phyloP scores from a whole-genome alignment of 257 asterid genomes.

The Solanum neorickii region DNA sequence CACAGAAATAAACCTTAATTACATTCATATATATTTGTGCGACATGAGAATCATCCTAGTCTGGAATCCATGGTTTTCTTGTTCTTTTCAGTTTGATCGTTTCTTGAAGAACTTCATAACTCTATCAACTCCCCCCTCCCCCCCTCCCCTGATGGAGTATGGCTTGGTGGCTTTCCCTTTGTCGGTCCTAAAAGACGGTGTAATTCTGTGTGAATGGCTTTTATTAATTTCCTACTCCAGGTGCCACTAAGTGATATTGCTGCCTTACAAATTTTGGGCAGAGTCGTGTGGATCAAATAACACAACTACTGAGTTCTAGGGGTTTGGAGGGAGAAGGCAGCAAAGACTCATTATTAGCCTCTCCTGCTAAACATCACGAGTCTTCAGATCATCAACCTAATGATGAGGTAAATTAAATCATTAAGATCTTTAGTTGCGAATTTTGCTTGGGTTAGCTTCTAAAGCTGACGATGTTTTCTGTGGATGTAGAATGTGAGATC shows the following conservation, averaged over 20 bases:
- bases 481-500: constrained; percentile 32
- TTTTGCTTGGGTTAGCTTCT: constrained; percentile 5
- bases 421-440: background rate
- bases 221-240: constrained; percentile 42
- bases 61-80: background rate
- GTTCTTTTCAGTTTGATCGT: background rate
- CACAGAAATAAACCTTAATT: background rate
- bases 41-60: background rate
- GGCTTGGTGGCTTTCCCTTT: constrained; percentile 19
- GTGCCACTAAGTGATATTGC: constrained; percentile 59
- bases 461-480: constrained; percentile 1
- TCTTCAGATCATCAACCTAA: constrained; percentile 36
- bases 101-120: background rate
- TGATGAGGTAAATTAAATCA: constrained; percentile 36
- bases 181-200: constrained; percentile 31
- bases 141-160: constrained; percentile 4
- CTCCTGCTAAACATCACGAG: constrained; percentile 18
- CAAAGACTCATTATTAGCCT: constrained; percentile 21
- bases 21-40: background rate
- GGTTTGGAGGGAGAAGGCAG: constrained; percentile 31
- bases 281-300: constrained; percentile 81
- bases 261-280: constrained; percentile 72
- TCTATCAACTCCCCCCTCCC: background rate
- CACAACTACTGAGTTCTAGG: constrained; percentile 53
- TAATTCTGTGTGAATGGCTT: constrained; percentile 45